Evolutionary conservation across 805 yeast genomes (phyloP).

Genomic region (Starmerella roubikii): DNA sequence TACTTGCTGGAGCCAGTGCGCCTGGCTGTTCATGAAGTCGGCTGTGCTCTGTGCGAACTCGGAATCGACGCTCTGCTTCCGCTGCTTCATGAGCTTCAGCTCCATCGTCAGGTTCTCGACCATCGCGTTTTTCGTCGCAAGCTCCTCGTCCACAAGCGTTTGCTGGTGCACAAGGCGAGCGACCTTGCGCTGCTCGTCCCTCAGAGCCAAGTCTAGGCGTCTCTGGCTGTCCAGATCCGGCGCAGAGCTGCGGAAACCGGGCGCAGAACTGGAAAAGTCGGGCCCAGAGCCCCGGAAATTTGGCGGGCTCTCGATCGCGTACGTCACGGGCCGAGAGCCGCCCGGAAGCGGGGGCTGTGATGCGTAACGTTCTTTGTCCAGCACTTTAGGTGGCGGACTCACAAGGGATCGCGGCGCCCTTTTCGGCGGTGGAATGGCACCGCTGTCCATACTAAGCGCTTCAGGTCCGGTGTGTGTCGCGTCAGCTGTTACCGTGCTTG

Average conservation of each 20-base stretch:
- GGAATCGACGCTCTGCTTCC: slow-evolving; percentile 20
- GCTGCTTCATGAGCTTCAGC: slow-evolving; percentile 14
- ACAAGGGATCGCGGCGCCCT: slow-evolving; percentile 1
- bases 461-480: no score
- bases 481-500: no score
- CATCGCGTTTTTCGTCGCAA: slow-evolving; percentile 17
- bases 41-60: slow-evolving; percentile 22
- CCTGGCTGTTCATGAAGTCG: slow-evolving; percentile 23
- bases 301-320: no score
- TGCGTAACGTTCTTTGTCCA: neutral
- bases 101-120: slow-evolving; percentile 16
- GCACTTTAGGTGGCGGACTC: neutral
- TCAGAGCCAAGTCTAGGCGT: neutral
- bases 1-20: slow-evolving; percentile 18
- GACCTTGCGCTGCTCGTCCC: slow-evolving; percentile 1
- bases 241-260: neutral
- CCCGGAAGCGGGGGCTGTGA: neutral
- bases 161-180: slow-evolving; percentile 5
- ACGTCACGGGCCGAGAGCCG: no score
- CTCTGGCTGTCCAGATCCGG: neutral
- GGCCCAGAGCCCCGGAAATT: no score
- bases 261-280: no score
- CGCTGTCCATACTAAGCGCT: neutral
- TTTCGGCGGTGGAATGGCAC: slow-evolving; percentile 1
- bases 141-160: slow-evolving; percentile 22